A percentile compares a stretch with the other conserved stretches of the same genome.
Evolutionary conservation across 176 grass and related monocot genomes (phyloP).

Genomic region (Musa beccarii): DNA sequence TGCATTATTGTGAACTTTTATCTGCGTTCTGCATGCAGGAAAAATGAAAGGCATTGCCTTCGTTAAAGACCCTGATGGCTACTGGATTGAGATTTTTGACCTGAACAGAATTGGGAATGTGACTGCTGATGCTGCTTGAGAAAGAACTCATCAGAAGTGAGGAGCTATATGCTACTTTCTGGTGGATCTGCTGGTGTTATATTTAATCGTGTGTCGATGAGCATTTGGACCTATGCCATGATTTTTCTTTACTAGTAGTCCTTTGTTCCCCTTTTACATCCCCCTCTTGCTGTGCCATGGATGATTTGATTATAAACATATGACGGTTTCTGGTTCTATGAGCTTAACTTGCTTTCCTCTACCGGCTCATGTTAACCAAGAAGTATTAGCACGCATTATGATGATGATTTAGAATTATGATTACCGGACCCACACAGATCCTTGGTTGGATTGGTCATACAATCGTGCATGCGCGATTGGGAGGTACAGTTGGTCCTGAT

Average conservation of each 20-base stretch:
- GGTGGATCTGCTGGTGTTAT: neutral
- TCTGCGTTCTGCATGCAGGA: slow-evolving; percentile 26
- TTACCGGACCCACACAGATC: too few relatives aligned
- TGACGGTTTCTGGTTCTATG: too few relatives aligned
- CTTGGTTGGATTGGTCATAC: too few relatives aligned
- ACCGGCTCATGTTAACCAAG: too few relatives aligned
- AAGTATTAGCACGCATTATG: too few relatives aligned
- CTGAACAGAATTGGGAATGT: slow-evolving; percentile 47
- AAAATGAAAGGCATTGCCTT: slow-evolving; percentile 98
- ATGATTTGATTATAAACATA: too few relatives aligned
- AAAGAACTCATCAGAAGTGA: neutral
- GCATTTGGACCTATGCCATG: neutral
- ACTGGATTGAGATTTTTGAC: slow-evolving; percentile 99
- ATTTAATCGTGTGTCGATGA: neutral
- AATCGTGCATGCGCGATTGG: too few relatives aligned
- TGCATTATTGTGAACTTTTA: too few relatives aligned
- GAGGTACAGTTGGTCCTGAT: too few relatives aligned
- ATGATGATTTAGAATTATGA: too few relatives aligned
- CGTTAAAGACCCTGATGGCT: slow-evolving; percentile 96
- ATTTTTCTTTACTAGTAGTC: neutral
- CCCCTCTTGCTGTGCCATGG: too few relatives aligned
- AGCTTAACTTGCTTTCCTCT: too few relatives aligned
- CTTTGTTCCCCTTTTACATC: neutral
- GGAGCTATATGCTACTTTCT: neutral
- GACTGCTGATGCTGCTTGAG: slow-evolving; percentile 41